Conservation (phyloP, 345 rosid species). For the Clarkia xantiana region DNA sequence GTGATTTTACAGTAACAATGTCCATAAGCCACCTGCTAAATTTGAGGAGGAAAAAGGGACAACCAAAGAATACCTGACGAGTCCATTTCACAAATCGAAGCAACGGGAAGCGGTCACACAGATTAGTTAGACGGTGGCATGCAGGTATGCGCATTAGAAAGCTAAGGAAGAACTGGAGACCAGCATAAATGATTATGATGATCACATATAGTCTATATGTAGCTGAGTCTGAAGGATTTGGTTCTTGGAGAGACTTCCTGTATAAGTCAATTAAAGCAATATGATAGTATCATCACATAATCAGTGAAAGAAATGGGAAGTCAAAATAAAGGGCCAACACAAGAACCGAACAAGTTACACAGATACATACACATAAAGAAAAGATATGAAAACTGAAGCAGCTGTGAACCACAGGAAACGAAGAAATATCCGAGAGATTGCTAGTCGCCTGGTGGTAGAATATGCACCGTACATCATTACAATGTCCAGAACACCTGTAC, state of each 20-base stretch:
- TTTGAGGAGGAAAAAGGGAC: background rate
- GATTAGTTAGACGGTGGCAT: conserved; percentile 60
- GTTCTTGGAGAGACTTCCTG: conserved; percentile 69
- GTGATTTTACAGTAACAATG: too few relatives aligned
- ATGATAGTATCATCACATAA: background rate
- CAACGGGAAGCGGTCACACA: conserved; percentile 67
- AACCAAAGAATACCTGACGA: conserved; percentile 63
- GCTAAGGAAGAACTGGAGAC: conserved; percentile 65
- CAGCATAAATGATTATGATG: conserved; percentile 64
- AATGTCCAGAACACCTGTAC: conserved; percentile 73
- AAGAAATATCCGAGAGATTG: conserved; percentile 70
- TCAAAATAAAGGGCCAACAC: conserved; percentile 6
- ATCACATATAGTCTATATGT: conserved; percentile 56
- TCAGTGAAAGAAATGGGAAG: background rate
- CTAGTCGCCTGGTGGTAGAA: conserved; percentile 64
- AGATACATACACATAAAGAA: conserved; percentile 79
- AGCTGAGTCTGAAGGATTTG: conserved; percentile 30
- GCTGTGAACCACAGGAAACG: conserved; percentile 72
- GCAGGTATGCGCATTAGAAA: conserved; percentile 83
- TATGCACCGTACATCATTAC: conserved; percentile 97
- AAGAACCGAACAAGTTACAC: conserved; percentile 6
- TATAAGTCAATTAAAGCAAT: conserved; percentile 4
- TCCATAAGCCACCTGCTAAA: too few relatives aligned
- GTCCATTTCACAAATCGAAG: conserved; percentile 85
- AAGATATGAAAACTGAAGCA: conserved; percentile 63